Conservation (phyloP, 2,329 filamentous ascomycete genomes). For the Aspergillus uvarum region DNA sequence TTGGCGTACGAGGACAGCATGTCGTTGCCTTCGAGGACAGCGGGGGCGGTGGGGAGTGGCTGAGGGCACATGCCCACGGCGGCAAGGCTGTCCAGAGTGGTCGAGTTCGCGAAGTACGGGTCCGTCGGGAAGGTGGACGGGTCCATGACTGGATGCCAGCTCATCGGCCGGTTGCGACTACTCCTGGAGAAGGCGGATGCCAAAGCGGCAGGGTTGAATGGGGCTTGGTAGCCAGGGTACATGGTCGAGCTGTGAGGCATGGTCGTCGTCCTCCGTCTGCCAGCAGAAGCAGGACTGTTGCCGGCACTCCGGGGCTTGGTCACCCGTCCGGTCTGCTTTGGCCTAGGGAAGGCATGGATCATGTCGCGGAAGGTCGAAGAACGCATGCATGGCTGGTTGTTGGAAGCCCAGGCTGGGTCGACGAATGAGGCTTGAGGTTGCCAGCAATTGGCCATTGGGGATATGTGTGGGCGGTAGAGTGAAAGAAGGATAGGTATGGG, state of each 20-base stretch:
- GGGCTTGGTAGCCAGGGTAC: conserved; percentile 42
- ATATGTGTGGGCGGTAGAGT: conserved; percentile 1
- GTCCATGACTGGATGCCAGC: conserved; percentile 67
- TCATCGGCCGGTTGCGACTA: conserved; percentile 60
- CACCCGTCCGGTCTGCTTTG: conserved; percentile 55
- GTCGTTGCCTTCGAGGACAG: conserved; percentile 19
- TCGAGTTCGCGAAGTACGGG: conserved; percentile 20
- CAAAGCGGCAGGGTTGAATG: conserved; percentile 47
- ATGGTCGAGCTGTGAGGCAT: conserved; percentile 45
- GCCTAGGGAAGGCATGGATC: conserved; percentile 47
- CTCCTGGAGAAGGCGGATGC: conserved; percentile 34
- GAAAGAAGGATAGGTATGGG: conserved; percentile 8
- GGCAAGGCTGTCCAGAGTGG: conserved; percentile 21
- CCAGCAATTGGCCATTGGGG: conserved; percentile 34
- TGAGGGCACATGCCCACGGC: conserved; percentile 21
- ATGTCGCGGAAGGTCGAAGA: conserved; percentile 39
- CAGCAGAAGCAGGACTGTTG: conserved; percentile 61
- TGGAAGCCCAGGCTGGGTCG: conserved; percentile 30
- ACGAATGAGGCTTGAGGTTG: conserved; percentile 27
- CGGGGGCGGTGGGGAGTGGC: conserved; percentile 18
- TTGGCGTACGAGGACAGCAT: conserved; percentile 26
- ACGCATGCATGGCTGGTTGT: conserved; percentile 23
- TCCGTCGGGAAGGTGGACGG: conserved; percentile 30
- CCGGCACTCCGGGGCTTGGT: conserved; percentile 66
- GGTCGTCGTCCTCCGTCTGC: conserved; percentile 56